These are phyloP conservation scores for Aspergillus cejpii DNA, from an alignment of 2,329 filamentous ascomycete species.

Conservation along the genomic window DNA sequence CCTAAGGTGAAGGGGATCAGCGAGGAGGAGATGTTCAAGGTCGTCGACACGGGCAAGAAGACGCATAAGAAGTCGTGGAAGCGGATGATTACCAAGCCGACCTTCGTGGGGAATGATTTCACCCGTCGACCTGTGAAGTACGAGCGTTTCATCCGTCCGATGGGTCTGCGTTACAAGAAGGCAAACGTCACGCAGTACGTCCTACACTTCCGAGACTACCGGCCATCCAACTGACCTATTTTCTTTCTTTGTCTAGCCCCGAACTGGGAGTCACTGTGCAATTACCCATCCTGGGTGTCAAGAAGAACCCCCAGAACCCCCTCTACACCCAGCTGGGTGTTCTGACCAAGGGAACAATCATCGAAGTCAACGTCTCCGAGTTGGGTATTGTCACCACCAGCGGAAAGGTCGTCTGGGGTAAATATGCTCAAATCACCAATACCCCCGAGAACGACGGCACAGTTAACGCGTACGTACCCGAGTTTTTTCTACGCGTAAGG, in stretches of 20 bases:
- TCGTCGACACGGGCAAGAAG: slow-evolving; percentile 94
- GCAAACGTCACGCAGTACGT: slow-evolving; percentile 55
- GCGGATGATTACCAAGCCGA: slow-evolving; percentile 66
- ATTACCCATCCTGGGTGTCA: slow-evolving; percentile 68
- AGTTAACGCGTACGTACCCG: slow-evolving; percentile 46
- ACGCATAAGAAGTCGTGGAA: slow-evolving; percentile 71
- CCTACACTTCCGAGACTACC: neutral
- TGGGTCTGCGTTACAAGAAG: slow-evolving; percentile 74
- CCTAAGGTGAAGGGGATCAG: slow-evolving; percentile 90
- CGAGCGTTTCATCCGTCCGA: slow-evolving; percentile 64
- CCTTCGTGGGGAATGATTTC: slow-evolving; percentile 87
- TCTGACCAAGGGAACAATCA: slow-evolving; percentile 72
- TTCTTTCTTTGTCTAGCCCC: slow-evolving; percentile 42
- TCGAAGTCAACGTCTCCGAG: slow-evolving; percentile 91
- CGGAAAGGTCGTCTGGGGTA: slow-evolving; percentile 90
- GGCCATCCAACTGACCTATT: neutral
- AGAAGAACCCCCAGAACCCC: slow-evolving; percentile 83
- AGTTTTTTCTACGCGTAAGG: neutral
- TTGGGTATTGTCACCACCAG: slow-evolving; percentile 82
- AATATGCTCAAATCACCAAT: slow-evolving; percentile 64
- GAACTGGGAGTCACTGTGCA: slow-evolving; percentile 83
- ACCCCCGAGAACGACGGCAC: slow-evolving; percentile 56
- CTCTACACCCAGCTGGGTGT: slow-evolving; percentile 91
- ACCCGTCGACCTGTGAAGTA: slow-evolving; percentile 78
- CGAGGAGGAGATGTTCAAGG: slow-evolving; percentile 97